Percentiles rank a stretch among this genome's conserved stretches.
phyloP scores from a whole-genome alignment of 2,329 filamentous ascomycete species.

The Alternaria sp. region DNA sequence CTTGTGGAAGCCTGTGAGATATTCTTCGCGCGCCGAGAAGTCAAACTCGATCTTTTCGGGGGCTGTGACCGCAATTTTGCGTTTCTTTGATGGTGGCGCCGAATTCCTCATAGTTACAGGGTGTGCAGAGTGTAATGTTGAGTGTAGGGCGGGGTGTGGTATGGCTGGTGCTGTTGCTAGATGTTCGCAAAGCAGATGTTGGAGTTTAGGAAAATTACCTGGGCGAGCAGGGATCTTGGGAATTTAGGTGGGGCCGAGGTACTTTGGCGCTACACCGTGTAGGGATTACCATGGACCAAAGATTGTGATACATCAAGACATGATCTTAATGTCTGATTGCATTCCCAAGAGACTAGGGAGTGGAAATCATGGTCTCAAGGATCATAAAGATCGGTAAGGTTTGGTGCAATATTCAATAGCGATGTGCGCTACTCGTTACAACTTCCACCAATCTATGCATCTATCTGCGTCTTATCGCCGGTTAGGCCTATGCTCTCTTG shows the following conservation, averaged over 20 bases:
- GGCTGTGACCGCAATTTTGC: constrained; percentile 50
- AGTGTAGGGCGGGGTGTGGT: background rate
- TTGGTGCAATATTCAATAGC: background rate
- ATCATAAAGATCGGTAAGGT: background rate
- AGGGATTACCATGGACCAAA: background rate
- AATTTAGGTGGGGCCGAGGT: constrained; percentile 18
- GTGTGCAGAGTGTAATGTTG: background rate
- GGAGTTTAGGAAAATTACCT: constrained; percentile 31
- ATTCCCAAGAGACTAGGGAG: background rate
- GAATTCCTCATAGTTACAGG: constrained; percentile 11
- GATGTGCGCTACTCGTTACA: background rate
- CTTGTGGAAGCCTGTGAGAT: constrained; percentile 95
- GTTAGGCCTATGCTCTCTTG: constrained; percentile 7
- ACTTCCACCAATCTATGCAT: constrained; percentile 4
- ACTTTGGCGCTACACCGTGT: background rate
- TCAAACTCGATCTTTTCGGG: constrained; percentile 90
- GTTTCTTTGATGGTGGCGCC: constrained; percentile 44
- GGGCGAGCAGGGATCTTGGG: constrained; percentile 29
- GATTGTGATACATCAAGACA: background rate
- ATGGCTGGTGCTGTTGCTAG: constrained; percentile 4
- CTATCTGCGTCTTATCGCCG: constrained; percentile 10
- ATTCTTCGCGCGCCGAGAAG: constrained; percentile 78
- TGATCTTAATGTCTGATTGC: background rate
- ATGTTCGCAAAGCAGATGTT: constrained; percentile 9
- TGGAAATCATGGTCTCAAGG: background rate